Evolutionary conservation across 148 eudicot genomes (phyloP).

Genomic region (Rhododendron henanense): DNA sequence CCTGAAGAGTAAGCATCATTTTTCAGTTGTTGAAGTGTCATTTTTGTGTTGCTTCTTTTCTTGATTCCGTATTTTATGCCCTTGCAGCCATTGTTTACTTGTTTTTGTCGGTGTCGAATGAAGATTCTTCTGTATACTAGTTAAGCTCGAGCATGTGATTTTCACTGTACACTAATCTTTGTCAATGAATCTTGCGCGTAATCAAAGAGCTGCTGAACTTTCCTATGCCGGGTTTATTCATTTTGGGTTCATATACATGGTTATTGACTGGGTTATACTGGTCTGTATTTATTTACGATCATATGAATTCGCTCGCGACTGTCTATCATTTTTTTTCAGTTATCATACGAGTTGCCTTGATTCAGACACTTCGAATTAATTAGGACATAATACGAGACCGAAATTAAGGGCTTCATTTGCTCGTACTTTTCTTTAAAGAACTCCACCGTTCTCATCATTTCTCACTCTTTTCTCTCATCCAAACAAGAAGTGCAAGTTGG

Average conservation of each 20-base stretch:
- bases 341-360: too few relatives aligned
- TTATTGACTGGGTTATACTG: too few relatives aligned
- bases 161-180: background rate
- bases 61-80: background rate
- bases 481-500: background rate
- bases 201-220: background rate
- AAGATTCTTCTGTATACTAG: background rate
- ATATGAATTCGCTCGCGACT: too few relatives aligned
- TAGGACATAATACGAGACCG: too few relatives aligned
- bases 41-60: background rate
- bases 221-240: background rate
- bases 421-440: too few relatives aligned
- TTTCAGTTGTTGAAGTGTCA: background rate
- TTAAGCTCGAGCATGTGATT: background rate
- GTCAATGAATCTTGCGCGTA: background rate
- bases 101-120: background rate
- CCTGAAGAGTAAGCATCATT: background rate
- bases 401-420: too few relatives aligned
- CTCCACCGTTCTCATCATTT: too few relatives aligned
- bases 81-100: background rate
- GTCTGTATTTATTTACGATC: too few relatives aligned
- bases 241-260: background rate
- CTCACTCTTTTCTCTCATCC: too few relatives aligned
- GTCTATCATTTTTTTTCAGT: too few relatives aligned
- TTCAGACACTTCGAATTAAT: too few relatives aligned